Conservation (phyloP, 768 basidiomycete species). For the Astraeus odoratus region DNA sequence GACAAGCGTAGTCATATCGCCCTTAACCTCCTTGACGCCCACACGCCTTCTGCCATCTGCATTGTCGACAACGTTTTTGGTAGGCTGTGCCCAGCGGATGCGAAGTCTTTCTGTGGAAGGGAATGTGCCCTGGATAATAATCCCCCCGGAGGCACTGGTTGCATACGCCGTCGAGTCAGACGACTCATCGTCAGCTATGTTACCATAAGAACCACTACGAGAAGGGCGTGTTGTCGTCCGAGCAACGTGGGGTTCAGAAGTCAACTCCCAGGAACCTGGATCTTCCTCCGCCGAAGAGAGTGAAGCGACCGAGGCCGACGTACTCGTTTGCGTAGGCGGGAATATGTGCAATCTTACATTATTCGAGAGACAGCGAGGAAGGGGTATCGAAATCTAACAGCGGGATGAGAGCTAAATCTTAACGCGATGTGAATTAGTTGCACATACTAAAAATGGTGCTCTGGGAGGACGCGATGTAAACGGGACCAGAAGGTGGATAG, state of each 20-base stretch:
- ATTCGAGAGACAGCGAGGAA: conserved; percentile 73
- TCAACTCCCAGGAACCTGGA: conserved; percentile 61
- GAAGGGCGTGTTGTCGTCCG: conserved; percentile 43
- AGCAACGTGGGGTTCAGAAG: conserved; percentile 70
- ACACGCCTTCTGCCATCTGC: conserved; percentile 57
- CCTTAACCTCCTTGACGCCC: conserved; percentile 61
- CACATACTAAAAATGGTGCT: conserved; percentile 65
- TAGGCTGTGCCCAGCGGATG: conserved; percentile 70
- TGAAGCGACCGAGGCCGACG: conserved; percentile 60
- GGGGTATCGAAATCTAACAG: conserved; percentile 64
- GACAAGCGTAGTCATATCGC: conserved; percentile 58
- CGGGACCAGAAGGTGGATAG: conserved; percentile 70
- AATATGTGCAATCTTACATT: conserved; percentile 69
- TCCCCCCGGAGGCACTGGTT: conserved; percentile 50
- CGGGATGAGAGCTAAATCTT: conserved; percentile 3
- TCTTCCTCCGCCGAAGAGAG: conserved; percentile 74
- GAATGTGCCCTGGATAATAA: conserved; percentile 70
- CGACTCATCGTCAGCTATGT: conserved; percentile 79
- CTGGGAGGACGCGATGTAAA: conserved; percentile 60
- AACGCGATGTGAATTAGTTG: background rate
- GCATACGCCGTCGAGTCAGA: conserved; percentile 56
- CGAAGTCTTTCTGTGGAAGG: conserved; percentile 71
- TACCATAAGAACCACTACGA: conserved; percentile 53
- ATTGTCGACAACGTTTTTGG: conserved; percentile 36
- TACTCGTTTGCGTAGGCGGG: conserved; percentile 45